phyloP scores from a whole-genome alignment of 257 asterid genomes.

The Scutellaria baicalensis region DNA sequence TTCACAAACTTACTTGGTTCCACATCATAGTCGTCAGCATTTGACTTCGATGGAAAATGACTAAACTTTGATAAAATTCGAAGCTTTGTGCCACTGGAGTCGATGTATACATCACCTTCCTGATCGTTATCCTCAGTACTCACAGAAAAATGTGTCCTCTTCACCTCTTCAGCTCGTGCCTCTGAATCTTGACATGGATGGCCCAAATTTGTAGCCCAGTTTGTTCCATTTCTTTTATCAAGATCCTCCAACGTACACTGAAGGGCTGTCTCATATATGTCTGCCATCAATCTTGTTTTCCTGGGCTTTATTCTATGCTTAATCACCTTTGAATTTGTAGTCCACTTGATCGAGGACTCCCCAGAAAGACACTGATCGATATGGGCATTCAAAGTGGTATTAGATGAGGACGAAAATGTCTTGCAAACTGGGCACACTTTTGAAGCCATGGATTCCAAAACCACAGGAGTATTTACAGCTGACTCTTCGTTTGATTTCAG shows the following conservation, averaged over 20 bases:
- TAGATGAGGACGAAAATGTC: conserved; percentile 82
- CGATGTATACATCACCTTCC: conserved; percentile 70
- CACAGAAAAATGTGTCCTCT: conserved; percentile 15
- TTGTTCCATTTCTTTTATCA: conserved; percentile 79
- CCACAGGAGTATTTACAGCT: conserved; percentile 24
- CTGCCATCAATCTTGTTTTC: conserved; percentile 66
- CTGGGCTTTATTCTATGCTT: conserved; percentile 74
- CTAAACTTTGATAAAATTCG: conserved; percentile 61
- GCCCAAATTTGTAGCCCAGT: conserved; percentile 50
- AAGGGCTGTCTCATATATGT: conserved; percentile 60
- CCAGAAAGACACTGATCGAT: conserved; percentile 94
- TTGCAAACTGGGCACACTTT: conserved; percentile 97
- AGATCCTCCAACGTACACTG: conserved; percentile 85
- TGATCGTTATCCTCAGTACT: conserved; percentile 32
- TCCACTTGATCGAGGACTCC: conserved; percentile 41
- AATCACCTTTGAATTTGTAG: conserved; percentile 35
- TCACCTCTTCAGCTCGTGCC: conserved; percentile 24
- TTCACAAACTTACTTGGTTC: conserved; percentile 26
- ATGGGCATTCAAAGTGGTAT: conserved; percentile 95
- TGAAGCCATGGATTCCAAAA: conserved; percentile 74
- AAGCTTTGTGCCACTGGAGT: conserved; percentile 76
- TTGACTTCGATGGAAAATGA: conserved; percentile 26
- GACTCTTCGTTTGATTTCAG: conserved; percentile 36
- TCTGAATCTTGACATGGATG: conserved; percentile 35
- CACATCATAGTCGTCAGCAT: conserved; percentile 19